These are phyloP conservation scores for Nymphaea colorata DNA, from an alignment of 164 flowering plant genomes.

Conservation along the genomic window DNA sequence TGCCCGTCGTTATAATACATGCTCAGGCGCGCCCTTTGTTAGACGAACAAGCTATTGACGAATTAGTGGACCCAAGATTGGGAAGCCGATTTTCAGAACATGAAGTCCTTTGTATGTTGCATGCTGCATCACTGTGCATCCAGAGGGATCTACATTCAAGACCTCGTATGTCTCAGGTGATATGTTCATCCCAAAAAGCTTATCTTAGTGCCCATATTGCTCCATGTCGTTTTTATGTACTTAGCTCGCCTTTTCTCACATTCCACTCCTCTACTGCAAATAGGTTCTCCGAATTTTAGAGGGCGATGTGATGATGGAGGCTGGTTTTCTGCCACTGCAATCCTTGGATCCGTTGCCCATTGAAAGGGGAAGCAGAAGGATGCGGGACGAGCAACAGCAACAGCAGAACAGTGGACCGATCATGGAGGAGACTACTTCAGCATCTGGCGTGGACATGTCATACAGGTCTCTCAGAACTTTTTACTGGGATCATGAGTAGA, in stretches of 20 bases:
- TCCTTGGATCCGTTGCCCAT: constrained; percentile 26
- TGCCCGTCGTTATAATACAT: not conserved
- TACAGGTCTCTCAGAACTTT: not conserved
- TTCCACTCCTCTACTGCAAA: too few species aligned
- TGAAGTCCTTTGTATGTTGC: constrained; percentile 57
- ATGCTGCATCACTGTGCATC: constrained; percentile 79
- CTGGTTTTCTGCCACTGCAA: constrained; percentile 38
- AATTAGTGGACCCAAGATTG: constrained; percentile 64
- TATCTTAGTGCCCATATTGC: too few species aligned
- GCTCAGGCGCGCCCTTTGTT: constrained; percentile 82
- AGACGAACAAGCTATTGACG: constrained; percentile 39
- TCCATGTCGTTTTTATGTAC: too few species aligned
- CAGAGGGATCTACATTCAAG: constrained; percentile 60
- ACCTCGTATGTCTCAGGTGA: constrained; percentile 98
- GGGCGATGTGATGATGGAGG: constrained; percentile 70
- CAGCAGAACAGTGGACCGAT: constrained; percentile 24
- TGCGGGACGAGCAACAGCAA: constrained; percentile 43
- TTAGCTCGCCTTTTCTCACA: too few species aligned
- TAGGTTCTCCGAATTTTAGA: constrained; percentile 74
- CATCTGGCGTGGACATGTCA: not conserved
- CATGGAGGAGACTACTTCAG: constrained; percentile 6
- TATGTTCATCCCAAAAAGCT: not conserved
- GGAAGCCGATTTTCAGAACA: constrained; percentile 35
- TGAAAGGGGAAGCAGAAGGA: constrained; percentile 57
- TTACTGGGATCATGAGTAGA: not conserved